Evolutionary conservation across 305 asterid genomes (phyloP), one percentile per base, ranked within the genome.

Genomic region (Striga hermonthica): DNA sequence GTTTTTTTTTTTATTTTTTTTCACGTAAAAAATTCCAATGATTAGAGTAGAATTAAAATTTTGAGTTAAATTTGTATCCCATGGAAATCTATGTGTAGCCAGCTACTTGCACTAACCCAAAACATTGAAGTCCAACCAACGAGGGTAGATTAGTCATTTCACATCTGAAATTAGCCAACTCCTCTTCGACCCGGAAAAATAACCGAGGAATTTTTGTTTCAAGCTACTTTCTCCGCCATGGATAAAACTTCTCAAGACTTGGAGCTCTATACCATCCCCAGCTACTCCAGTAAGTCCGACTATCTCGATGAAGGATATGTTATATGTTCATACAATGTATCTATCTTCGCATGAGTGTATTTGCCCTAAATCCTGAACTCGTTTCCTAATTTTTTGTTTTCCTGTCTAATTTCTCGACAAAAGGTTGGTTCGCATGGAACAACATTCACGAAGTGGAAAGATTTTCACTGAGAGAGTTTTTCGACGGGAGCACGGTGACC

Each of bases 391-490:
- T 16, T 44, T 47, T 0, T 43, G 9, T 54, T 54, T 54, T 54
- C 57, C 16, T 47, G 7, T 47, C 13, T 47, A 40, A 57, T 70
- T 64, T 61, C 4, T 54, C 45, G 64, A 2, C 11, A 41, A 74
- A 73, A 91, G 98, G 91, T 75, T 91, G 98, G 98, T 89, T 91
- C 72, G 75, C 89, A 1, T 91, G 95, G 97, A 78, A 69, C 34
- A 82, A 72, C 76, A 89, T 87, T 62, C 95, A 91, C 64, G 95
- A 91, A 75, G 82, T 89, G 12, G 98, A 91, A 78, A 85, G 83
- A 37, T 77, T 85, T n/a, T 83, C 90, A 4, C 78, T 89, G 67
- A 59, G 82, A 36, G 97, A 89, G 65, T 92, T 92, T 73, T 89
- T 92, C 64, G 89, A 92, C 74, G 86, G 83, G 1, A 81, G 82